phyloP scores from a whole-genome alignment of 805 yeast genomes.

The Candida insectalens region DNA sequence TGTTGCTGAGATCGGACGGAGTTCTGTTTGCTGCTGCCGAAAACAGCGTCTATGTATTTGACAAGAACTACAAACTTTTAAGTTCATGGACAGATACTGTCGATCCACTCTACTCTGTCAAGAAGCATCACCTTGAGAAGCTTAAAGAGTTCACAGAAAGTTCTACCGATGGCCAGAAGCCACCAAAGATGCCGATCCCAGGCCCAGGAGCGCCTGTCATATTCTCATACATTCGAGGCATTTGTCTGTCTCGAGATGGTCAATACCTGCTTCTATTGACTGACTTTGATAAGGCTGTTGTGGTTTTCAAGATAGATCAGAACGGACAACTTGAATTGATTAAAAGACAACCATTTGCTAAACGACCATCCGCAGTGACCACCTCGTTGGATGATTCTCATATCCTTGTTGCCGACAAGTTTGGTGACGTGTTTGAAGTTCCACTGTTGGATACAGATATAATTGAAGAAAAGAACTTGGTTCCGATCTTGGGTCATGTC shows the following conservation, averaged over 20 bases:
- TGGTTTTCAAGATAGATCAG: constrained; percentile 38
- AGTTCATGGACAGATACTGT: constrained; percentile 59
- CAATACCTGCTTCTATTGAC: constrained; percentile 56
- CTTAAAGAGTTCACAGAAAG: constrained; percentile 24
- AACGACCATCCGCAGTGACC: constrained; percentile 83
- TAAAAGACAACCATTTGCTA: constrained; percentile 74
- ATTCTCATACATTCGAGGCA: constrained; percentile 57
- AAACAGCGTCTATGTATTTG: constrained; percentile 48
- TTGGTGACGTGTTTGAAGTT: constrained; percentile 83
- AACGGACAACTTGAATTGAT: constrained; percentile 35
- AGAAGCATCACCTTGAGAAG: constrained; percentile 37
- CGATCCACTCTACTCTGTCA: constrained; percentile 34
- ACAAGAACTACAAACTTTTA: constrained; percentile 32
- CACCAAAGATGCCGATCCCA: constrained; percentile 48
- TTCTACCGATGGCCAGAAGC: constrained; percentile 11
- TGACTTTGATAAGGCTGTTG: constrained; percentile 75
- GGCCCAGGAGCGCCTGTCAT: constrained; percentile 64
- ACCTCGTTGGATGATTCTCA: constrained; percentile 39
- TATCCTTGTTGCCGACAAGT: constrained; percentile 80
- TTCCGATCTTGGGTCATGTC: constrained; percentile 88
- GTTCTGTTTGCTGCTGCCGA: constrained; percentile 48
- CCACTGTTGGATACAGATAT: constrained; percentile 29
- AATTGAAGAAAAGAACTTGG: constrained; percentile 32
- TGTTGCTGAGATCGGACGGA: constrained; percentile 35
- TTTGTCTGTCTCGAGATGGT: constrained; percentile 45